These are phyloP conservation scores for Ophiosphaerella narmari DNA, from an alignment of 2,329 filamentous ascomycete genomes.

Conservation along the genomic window DNA sequence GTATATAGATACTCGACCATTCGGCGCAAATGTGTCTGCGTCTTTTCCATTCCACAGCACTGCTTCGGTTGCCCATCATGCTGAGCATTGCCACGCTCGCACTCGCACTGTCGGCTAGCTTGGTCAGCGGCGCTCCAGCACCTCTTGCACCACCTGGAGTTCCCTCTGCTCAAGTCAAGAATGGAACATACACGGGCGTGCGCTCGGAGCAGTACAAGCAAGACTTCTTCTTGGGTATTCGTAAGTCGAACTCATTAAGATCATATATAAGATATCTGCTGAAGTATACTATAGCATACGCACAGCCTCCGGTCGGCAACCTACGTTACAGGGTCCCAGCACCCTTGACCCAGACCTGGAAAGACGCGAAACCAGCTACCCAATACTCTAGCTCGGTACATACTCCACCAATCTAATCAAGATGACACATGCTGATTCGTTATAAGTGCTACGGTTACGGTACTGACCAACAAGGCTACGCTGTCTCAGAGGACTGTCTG, in stretches of 20 bases:
- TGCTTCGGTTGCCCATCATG: slow-evolving; percentile 12
- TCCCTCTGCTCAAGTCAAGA: slow-evolving; percentile 47
- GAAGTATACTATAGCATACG: slow-evolving; percentile 43
- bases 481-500: slow-evolving; percentile 57
- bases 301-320: slow-evolving; percentile 42
- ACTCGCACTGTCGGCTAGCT: slow-evolving; percentile 15
- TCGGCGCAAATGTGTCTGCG: not conserved
- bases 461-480: slow-evolving; percentile 48
- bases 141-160: slow-evolving; percentile 2
- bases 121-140: slow-evolving; percentile 4
- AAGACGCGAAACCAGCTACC: slow-evolving; percentile 45
- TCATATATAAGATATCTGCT: too few relatives aligned
- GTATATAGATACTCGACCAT: not conserved
- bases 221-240: slow-evolving; percentile 55
- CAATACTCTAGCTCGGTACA: slow-evolving; percentile 29
- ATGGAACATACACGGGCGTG: slow-evolving; percentile 50
- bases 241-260: too few relatives aligned
- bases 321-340: slow-evolving; percentile 58
- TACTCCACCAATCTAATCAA: not conserved
- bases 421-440: slow-evolving; percentile 6
- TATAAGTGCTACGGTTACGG: slow-evolving; percentile 45
- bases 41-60: not conserved
- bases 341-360: slow-evolving; percentile 50
- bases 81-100: slow-evolving; percentile 14
- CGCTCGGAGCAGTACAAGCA: slow-evolving; percentile 49